Base-by-base conservation (phyloP, 2,329 filamentous ascomycete genomes). In the Verticillium albo-atrum region DNA sequence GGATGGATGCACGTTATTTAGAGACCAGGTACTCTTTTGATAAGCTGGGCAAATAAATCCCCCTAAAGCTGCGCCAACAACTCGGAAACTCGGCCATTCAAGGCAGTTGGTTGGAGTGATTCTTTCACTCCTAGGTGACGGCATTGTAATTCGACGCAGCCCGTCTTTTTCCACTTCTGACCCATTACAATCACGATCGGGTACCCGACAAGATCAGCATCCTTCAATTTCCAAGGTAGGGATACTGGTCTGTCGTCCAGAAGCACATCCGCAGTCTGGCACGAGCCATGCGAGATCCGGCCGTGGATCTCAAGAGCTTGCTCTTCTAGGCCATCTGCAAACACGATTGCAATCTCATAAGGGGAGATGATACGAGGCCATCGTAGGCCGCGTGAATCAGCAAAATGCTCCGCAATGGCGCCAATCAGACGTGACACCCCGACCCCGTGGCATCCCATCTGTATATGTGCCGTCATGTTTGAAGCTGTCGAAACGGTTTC, bases 361-460 rank as follows among this genome's bases (percentile, higher is more conserved):
- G 95, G 95, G 2, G 95, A 91, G 64, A 98, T 92, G 10, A 79
- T 86, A 6, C 88, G 81, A 1, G 95, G 95, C 95, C 95, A 99
- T 67, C 91, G 92, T 7, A 98, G 80, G 0, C 92, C 95, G 68
- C 78, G 83, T 3, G 81, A 70, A 65, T 96, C 91, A 0, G 86
- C 82, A 10, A 92, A 79, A 42, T 89, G 83, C 63, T 94, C 89
- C 1, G 93, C 93, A 1, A 95, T 86, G 1, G 95, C 92, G 9
- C 89, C 92, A 62, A 99, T 88, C 67, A 99, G 87, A 52, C 95
- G 89, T 5, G 92, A 96, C 20, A 99, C 86, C 2, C 95, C 95
- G 62, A 99, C 96, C 1, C 95, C 95, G 70, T 97, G 92, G 71
- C 95, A 99, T 58, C 95, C 95, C 95, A 99, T 99, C 64, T 96